Percentiles rank a stretch among this genome's conserved stretches.
Conservation (phyloP, 805 yeast species). For the Deakozyma indianensis region DNA sequence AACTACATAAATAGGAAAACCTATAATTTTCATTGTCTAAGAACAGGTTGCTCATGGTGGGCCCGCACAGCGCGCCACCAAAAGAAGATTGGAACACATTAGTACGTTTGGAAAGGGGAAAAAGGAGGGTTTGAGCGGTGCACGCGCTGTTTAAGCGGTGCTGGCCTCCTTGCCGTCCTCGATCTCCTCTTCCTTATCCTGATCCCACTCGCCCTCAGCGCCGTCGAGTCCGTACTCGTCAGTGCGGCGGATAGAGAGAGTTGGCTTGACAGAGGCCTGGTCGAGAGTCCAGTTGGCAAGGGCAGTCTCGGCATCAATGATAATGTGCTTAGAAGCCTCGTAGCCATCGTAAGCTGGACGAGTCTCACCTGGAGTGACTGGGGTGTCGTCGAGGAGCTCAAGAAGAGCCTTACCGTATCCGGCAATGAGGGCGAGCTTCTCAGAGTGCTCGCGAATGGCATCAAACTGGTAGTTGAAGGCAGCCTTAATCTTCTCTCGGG, state of each 20-base stretch:
- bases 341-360: conserved; percentile 97
- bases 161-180: neutral
- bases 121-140: too few relatives aligned
- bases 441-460: conserved; percentile 86
- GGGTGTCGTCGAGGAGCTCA: conserved; percentile 90
- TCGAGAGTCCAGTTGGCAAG: conserved; percentile 95
- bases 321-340: conserved; percentile 95
- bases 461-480: conserved; percentile 96
- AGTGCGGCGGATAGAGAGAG: conserved; percentile 70
- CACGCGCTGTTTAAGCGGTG: neutral
- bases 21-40: neutral
- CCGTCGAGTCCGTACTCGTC: conserved; percentile 26
- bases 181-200: conserved; percentile 20
- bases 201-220: conserved; percentile 25
- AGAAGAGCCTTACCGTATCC: conserved; percentile 97
- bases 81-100: too few relatives aligned
- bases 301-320: conserved; percentile 92
- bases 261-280: conserved; percentile 86
- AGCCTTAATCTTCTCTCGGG: conserved; percentile 95
- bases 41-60: too few relatives aligned
- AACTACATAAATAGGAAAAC: neutral
- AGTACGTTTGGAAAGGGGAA: too few relatives aligned
- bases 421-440: conserved; percentile 92
- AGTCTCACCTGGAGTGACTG: conserved; percentile 98
- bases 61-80: too few relatives aligned